phyloP scores from a whole-genome alignment of 2,329 filamentous ascomycete genomes.

The Scleromitrula shiraiana region DNA sequence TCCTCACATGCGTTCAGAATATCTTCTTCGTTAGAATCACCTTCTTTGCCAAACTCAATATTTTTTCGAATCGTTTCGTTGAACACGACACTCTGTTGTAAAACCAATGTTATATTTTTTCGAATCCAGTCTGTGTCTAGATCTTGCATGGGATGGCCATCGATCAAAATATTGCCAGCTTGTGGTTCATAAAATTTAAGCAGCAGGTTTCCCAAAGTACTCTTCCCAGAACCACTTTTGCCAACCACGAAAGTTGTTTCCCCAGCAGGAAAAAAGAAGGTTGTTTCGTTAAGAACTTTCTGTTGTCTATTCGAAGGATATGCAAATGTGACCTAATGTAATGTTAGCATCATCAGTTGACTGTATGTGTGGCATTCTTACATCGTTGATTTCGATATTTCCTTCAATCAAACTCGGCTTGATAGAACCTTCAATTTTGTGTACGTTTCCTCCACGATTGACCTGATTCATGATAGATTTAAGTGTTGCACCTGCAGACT shows the following conservation, averaged over 20 bases:
- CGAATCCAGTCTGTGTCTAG: constrained; percentile 67
- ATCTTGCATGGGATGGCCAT: constrained; percentile 51
- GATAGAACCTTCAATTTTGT: constrained; percentile 27
- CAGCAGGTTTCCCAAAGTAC: constrained; percentile 74
- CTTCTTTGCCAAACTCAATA: constrained; percentile 59
- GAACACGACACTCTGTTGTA: constrained; percentile 77
- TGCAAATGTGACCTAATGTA: constrained; percentile 63
- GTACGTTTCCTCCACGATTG: constrained; percentile 21
- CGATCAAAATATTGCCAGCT: constrained; percentile 59
- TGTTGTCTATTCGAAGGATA: constrained; percentile 65
- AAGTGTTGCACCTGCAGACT: constrained; percentile 61
- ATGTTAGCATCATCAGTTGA: constrained; percentile 4
- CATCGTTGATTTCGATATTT: constrained; percentile 61
- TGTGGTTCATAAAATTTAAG: constrained; percentile 66
- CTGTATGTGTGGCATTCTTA: constrained; percentile 33
- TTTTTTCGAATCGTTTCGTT: constrained; percentile 73
- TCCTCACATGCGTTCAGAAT: constrained; percentile 56
- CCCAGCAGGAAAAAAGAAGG: constrained; percentile 63
- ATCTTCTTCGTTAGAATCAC: constrained; percentile 45
- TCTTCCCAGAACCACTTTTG: constrained; percentile 85
- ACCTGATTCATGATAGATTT: constrained; percentile 36
- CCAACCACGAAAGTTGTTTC: constrained; percentile 77
- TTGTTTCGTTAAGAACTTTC: constrained; percentile 51
- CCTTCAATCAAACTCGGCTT: constrained; percentile 47
- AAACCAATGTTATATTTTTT: constrained; percentile 69